Evolutionary conservation across 2,329 filamentous ascomycete species (phyloP), one percentile per base, ranked within the genome.

Genomic region (Ophiostoma sp.): DNA sequence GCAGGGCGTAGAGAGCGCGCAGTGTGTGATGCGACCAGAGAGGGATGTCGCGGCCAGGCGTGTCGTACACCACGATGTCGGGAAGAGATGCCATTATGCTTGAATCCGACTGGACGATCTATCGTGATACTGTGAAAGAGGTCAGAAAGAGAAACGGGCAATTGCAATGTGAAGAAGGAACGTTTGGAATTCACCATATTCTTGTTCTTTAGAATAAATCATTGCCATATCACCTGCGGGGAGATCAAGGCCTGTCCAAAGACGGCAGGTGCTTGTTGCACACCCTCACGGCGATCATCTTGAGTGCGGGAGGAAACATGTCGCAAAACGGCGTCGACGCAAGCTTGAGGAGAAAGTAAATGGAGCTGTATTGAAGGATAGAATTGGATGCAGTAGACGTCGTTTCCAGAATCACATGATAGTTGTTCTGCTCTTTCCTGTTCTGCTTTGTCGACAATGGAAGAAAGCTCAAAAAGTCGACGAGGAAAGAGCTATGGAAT

Each of bases 1-100:
- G 63, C 22, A 66, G 39, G 22, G 63, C 39, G 39, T 66, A 66
- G 17, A 66, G 63, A 12, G 31, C 25, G 5, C 63, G 63, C 63
- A 66, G 39, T 6, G 63, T 66, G 36, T 66, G 63, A 17, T 66
- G 63, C 1, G 63, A 66, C 63, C 63, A 66, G 22, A 48, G 25
- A 2, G 22, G 63, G 39, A 17, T 31, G 17, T 66, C 39, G 22
- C 22, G 39, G 63, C 63, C 63, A 8, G 39, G 22, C 7, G 63
- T 66, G 42, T 66, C 63, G 22, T 66, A 66, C 2, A 48, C 63
- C 36, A 66, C 63, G 12, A 66, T 48, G 39, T 66, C 42, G 3
- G 63, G 63, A 11, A 48, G 22, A 22, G 63, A 66, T 3, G 63
- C 7, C 63, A 66, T 66, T 39, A 17, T n/a, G 39, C 2, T 22